Conservation (phyloP, 2,329 filamentous ascomycete genomes). For the Myriosclerotinia scirpicola region DNA sequence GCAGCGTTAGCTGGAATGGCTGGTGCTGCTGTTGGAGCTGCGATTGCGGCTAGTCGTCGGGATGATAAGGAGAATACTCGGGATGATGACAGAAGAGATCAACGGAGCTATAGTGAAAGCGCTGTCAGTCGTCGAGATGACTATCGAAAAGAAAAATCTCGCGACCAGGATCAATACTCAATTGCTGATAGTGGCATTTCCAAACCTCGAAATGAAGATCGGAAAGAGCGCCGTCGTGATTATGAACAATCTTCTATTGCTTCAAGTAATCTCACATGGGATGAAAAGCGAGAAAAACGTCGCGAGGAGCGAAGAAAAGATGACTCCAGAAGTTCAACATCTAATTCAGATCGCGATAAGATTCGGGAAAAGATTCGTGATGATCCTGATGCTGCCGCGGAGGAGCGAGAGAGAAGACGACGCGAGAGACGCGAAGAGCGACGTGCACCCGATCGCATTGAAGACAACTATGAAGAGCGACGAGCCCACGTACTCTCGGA, state of each 20-base stretch:
- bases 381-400: conserved; percentile 36
- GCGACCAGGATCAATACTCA: conserved; percentile 33
- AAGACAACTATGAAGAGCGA: conserved; percentile 30
- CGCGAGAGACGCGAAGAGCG: conserved; percentile 41
- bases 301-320: conserved; percentile 33
- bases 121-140: conserved; percentile 24
- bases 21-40: conserved; percentile 51
- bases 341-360: conserved; percentile 32
- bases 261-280: conserved; percentile 24
- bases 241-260: conserved; percentile 21
- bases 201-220: conserved; percentile 34
- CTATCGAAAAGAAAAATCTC: conserved; percentile 30
- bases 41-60: conserved; percentile 44
- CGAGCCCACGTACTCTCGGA: conserved; percentile 37
- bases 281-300: conserved; percentile 24
- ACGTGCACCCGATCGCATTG: conserved; percentile 29
- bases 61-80: conserved; percentile 35
- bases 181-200: conserved; percentile 33
- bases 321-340: conserved; percentile 27
- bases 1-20: conserved; percentile 51
- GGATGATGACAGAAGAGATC: conserved; percentile 28
- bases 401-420: conserved; percentile 37
- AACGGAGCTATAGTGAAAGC: conserved; percentile 27
- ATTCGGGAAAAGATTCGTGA: conserved; percentile 37
- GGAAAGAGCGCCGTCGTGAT: conserved; percentile 23